phyloP scores from a whole-genome alignment of 768 basidiomycete species.

The Lentinula boryana region DNA sequence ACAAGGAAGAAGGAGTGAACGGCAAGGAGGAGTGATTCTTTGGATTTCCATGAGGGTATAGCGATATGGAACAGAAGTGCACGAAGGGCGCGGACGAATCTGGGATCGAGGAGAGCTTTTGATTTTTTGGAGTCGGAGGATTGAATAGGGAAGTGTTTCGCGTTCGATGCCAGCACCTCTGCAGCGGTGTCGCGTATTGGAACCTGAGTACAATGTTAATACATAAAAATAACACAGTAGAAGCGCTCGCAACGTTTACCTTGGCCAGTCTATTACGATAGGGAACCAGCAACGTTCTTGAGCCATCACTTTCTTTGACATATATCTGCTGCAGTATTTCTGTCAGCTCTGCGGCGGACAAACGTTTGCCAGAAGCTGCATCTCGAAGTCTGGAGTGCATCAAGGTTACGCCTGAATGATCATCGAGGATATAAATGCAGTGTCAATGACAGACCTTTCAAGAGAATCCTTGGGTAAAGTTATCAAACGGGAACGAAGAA shows the following conservation, averaged over 20 bases:
- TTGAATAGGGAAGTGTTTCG: constrained; percentile 56
- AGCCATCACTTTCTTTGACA: constrained; percentile 48
- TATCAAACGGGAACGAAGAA: constrained; percentile 42
- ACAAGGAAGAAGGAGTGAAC: constrained; percentile 85
- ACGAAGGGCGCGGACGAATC: constrained; percentile 67
- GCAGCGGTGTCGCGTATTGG: constrained; percentile 11
- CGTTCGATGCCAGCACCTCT: constrained; percentile 41
- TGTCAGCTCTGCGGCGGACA: constrained; percentile 35
- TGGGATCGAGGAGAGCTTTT: constrained; percentile 64
- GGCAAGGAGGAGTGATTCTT: constrained; percentile 68
- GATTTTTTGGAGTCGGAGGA: constrained; percentile 25
- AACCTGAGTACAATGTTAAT: constrained; percentile 24
- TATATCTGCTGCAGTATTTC: constrained; percentile 59
- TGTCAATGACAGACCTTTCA: constrained; percentile 7
- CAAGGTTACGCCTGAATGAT: neutral
- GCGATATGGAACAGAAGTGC: constrained; percentile 69
- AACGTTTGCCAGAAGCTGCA: constrained; percentile 19
- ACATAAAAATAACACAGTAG: no score
- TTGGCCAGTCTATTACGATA: constrained; percentile 58
- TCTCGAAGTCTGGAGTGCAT: constrained; percentile 13
- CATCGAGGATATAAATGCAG: neutral
- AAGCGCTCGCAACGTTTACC: neutral
- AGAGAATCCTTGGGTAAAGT: constrained; percentile 26
- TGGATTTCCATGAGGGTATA: constrained; percentile 55
- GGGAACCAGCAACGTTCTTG: constrained; percentile 61